phyloP scores from a whole-genome alignment of 768 basidiomycete species.

The Tubosaeta brunneosetosa region DNA sequence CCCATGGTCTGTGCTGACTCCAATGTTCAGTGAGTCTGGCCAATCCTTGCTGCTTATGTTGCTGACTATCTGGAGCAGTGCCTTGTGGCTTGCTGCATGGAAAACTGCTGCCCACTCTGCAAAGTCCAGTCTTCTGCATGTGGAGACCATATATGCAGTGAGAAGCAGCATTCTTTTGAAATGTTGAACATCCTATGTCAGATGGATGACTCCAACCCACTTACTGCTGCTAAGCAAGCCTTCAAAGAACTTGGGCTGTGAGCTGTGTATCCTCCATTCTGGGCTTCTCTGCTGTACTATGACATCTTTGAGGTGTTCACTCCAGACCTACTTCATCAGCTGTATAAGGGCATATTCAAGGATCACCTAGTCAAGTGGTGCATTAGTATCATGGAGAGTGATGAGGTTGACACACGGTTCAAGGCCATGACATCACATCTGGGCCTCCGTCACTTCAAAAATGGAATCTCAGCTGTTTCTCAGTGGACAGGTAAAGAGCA shows the following conservation, averaged over 20 bases:
- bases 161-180: too few relatives aligned
- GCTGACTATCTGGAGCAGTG: neutral
- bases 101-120: too few relatives aligned
- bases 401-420: neutral
- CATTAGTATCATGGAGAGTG: neutral
- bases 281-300: neutral
- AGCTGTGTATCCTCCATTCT: neutral
- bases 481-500: neutral
- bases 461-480: neutral
- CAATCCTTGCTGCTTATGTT: neutral
- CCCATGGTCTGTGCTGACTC: too few relatives aligned
- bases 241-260: too few relatives aligned
- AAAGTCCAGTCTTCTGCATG: too few relatives aligned
- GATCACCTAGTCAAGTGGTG: constrained; percentile 1
- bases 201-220: too few relatives aligned
- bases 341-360: constrained; percentile 1
- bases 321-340: neutral
- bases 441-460: neutral
- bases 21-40: neutral
- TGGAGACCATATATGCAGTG: too few relatives aligned
- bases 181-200: too few relatives aligned
- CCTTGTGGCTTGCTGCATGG: too few relatives aligned
- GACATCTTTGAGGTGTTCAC: neutral
- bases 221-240: too few relatives aligned
- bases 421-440: neutral